Base-by-base conservation (phyloP, 2,329 filamentous ascomycete genomes). In the Penicillium sp. region DNA sequence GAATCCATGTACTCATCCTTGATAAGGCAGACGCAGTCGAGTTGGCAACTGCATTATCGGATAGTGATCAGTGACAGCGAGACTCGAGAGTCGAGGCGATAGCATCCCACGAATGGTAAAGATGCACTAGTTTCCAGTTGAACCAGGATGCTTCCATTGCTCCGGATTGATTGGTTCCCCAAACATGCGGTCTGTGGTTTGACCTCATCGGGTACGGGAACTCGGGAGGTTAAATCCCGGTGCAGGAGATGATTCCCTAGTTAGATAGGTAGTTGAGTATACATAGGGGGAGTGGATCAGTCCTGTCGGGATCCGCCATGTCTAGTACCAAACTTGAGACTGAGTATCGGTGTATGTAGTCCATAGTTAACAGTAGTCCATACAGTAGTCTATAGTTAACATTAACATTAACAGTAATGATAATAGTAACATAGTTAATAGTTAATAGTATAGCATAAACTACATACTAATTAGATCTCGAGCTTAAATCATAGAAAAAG, bases 21-120 rank as follows among this genome's bases (percentile, higher is more conserved):
- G 56, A 57, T 56, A 54, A 57, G 51, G 53, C 47, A 48, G 20
- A 50, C 53, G 54, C 56, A 48, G 53, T 44, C 46, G 22, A 40
- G 35, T 55, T 53, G 32, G 28, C 37, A 56, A 56, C 42, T 58
- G 51, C 53, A 52, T 59, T 55, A 58, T 59, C 55, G 56, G 39
- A n/a, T 47, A 44, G 38, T 45, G 50, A 57, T 54, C 52, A 31
- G 44, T 55, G 29, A n/a, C n/a, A n/a, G n/a, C n/a, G n/a, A n/a
- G n/a, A n/a, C n/a, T n/a, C n/a, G n/a, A 39, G 40, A 7, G 2
- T 24, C 6, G 8, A 16, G 6, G 6, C 8, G 31, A 18, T 34
- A 34, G 16, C 31, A 16, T 10, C 31, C 14, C 31, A 18, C 29
- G 29, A 31, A 32, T 18, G 28, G 8, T 14, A 11, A 40, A 26